Base-by-base conservation (phyloP, 1,284 basidiomycete genomes). In the Irpex sp. region DNA sequence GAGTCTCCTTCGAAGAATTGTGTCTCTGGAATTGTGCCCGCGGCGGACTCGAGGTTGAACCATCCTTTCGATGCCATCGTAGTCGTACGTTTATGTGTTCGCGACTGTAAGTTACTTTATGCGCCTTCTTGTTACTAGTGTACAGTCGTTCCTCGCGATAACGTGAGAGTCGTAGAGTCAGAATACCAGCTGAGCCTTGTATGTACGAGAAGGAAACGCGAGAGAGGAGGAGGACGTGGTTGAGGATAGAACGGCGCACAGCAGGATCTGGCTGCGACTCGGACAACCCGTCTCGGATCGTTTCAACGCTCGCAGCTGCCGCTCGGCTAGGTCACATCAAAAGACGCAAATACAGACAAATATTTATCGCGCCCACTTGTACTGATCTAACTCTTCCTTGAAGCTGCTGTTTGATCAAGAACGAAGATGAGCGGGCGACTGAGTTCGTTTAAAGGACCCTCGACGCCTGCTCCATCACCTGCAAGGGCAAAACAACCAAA, bases 1-100 rank as follows among this genome's bases (percentile, higher is more conserved):
- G 92, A 89, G 71, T 94, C 92, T 15, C 88, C 90, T 73, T 92
- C 90, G 67, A 91, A 92, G 78, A 90, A 89, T 66, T 88, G 85
- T 35, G 82, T 87, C 69, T 92, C 89, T 5, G 90, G 86, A 53
- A 91, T 80, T 47, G 79, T 75, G 62, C 77, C 78, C 21, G 77
- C 79, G 21, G 82, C 85, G 11, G 85, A 69, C 70, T 92, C 90
- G 69, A 92, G 83, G 71, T 92, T 92, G 72, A 90, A 83, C 89
- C 87, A 79, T 67, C 81, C 82, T 72, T 82, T 83, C 59, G 75
- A 74, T 47, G 76, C 64, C 72, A 76, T 79, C 31, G 31, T 65
- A 35, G 35, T 55, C 53, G 53, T 55, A 55, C 11, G 46, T 17
- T 59, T 31, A 11, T 59, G 13, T 9, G 11, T 55, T 31, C 31